Percentiles rank a stretch among this genome's conserved stretches.
Evolutionary conservation across 768 basidiomycete genomes (phyloP).

Genomic region (Termitomyces sp.): DNA sequence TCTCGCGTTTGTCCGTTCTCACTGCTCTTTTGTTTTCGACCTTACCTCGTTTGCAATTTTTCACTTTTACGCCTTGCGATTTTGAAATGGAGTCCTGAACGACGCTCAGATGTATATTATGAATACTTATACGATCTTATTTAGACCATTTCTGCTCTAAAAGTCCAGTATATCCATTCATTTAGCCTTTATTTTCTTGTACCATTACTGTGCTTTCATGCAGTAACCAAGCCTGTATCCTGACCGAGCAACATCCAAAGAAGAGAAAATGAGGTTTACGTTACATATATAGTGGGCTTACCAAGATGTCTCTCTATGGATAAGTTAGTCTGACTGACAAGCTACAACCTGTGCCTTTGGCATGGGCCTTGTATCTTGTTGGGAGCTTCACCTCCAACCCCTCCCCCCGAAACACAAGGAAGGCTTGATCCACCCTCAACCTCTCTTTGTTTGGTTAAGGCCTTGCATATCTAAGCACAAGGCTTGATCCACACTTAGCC

Average conservation of each 20-base stretch:
- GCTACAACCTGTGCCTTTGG: too few species aligned
- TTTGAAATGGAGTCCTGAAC: background rate
- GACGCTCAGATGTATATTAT: slow-evolving; percentile 6
- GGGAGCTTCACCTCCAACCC: too few species aligned
- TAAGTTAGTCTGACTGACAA: too few species aligned
- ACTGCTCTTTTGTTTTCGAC: background rate
- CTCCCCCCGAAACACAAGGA: too few species aligned
- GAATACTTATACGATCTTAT: slow-evolving; percentile 7
- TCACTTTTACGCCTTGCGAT: background rate
- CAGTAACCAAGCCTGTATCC: background rate
- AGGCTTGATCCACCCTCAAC: too few species aligned
- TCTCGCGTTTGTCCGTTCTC: background rate
- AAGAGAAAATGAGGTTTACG: background rate
- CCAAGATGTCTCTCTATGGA: too few species aligned
- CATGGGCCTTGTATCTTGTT: too few species aligned
- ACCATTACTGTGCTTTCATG: background rate
- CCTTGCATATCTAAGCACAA: too few species aligned
- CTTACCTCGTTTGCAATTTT: background rate
- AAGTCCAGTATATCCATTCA: background rate
- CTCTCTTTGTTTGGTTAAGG: too few species aligned
- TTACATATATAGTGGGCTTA: background rate
- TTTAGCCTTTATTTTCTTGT: background rate
- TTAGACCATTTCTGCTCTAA: background rate
- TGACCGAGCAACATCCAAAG: background rate
- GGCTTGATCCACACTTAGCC: too few species aligned